Percentiles rank a stretch among this genome's conserved stretches.
Evolutionary conservation across 176 grass and related monocot species (phyloP).

Genomic region (Themeda triandra): DNA sequence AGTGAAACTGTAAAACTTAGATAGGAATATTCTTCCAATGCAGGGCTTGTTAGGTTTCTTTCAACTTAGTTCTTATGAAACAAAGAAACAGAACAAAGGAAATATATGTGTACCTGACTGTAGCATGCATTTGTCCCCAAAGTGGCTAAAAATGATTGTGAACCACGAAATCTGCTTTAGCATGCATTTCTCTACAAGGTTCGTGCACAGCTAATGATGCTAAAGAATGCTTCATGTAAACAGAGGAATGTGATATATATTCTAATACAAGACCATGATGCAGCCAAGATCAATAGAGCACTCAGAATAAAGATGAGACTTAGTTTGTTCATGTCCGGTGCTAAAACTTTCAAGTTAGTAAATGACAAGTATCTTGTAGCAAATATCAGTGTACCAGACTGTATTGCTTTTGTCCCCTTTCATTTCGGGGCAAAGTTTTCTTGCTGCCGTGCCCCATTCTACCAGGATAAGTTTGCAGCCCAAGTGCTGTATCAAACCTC

Average conservation of each 20-base stretch:
- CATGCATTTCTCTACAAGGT: background rate
- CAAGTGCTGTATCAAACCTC: background rate
- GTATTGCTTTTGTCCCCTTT: background rate
- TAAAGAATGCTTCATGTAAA: background rate
- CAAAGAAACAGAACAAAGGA: no score
- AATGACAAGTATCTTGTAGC: no score
- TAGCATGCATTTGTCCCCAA: no score
- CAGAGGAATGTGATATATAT: background rate
- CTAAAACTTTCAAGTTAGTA: no score
- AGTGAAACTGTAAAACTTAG: background rate
- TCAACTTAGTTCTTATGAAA: background rate
- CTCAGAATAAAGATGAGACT: no score
- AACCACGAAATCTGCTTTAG: background rate
- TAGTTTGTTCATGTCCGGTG: no score
- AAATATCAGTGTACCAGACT: background rate
- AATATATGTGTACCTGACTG: no score
- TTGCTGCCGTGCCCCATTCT: background rate
- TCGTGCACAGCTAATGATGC: background rate
- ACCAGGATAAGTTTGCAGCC: background rate
- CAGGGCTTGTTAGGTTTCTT: background rate
- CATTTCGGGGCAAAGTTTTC: background rate
- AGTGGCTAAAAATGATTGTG: background rate
- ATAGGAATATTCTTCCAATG: background rate
- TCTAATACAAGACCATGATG: background rate
- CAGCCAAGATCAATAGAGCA: no score